Conservation (phyloP, 2,329 filamentous ascomycete genomes). For the Phoma sp. region DNA sequence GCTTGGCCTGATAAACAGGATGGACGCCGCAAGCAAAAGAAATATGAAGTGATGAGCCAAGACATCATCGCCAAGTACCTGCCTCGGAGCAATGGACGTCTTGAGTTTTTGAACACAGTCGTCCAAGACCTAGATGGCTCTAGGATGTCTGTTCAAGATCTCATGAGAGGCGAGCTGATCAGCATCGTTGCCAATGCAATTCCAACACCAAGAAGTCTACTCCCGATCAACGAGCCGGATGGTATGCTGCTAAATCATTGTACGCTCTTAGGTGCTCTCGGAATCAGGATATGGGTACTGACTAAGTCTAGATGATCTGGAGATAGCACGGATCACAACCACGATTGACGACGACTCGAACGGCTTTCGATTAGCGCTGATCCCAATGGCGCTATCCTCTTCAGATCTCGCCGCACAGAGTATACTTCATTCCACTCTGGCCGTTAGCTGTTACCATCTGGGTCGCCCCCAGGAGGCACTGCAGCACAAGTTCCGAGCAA, state of each 20-base stretch:
- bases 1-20: slow-evolving; percentile 58
- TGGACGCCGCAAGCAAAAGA: slow-evolving; percentile 50
- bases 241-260: slow-evolving; percentile 26
- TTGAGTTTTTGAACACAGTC: slow-evolving; percentile 28
- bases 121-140: slow-evolving; percentile 21
- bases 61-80: not conserved
- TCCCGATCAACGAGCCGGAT: slow-evolving; percentile 15
- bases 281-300: slow-evolving; percentile 31
- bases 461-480: slow-evolving; percentile 51
- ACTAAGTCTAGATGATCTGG: slow-evolving; percentile 48
- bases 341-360: slow-evolving; percentile 55
- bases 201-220: not conserved
- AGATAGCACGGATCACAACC: slow-evolving; percentile 55
- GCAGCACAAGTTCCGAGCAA: slow-evolving; percentile 52
- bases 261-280: not conserved
- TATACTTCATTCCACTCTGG: slow-evolving; percentile 55
- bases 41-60: slow-evolving; percentile 33
- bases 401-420: slow-evolving; percentile 45
- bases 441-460: slow-evolving; percentile 54
- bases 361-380: slow-evolving; percentile 55
- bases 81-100: slow-evolving; percentile 6
- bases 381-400: slow-evolving; percentile 54
- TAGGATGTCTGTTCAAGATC: slow-evolving; percentile 1
- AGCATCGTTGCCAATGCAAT: not conserved
- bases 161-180: not conserved